These are phyloP conservation scores for Pythium dissimile DNA, from an alignment of 352 stramenopile species.

Conservation along the genomic window DNA sequence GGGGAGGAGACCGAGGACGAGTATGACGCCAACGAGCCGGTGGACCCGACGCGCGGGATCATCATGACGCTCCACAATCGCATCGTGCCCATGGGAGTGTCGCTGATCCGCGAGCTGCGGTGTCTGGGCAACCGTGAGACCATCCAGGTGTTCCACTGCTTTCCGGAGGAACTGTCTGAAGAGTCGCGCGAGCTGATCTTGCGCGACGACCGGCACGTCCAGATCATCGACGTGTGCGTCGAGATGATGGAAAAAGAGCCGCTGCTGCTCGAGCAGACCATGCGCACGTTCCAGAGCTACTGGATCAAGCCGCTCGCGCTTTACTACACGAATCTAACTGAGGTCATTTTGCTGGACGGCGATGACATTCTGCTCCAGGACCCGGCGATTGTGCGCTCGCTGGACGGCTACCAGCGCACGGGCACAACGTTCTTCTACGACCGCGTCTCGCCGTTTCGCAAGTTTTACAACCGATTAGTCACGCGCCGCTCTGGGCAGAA, in stretches of 20 bases:
- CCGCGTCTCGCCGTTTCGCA: conserved; percentile 46
- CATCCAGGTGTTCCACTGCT: conserved; percentile 43
- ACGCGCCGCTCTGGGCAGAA: conserved; percentile 21
- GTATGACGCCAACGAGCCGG: background rate
- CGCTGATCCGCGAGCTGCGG: conserved; percentile 54
- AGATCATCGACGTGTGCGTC: conserved; percentile 60
- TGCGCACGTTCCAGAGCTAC: conserved; percentile 53
- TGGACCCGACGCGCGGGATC: conserved; percentile 27
- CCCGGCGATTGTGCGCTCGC: conserved; percentile 32
- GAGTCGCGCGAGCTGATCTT: conserved; percentile 35
- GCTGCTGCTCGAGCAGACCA: conserved; percentile 15
- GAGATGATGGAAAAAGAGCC: conserved; percentile 27
- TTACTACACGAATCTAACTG: conserved; percentile 44
- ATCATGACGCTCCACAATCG: conserved; percentile 53
- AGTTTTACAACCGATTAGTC: conserved; percentile 31
- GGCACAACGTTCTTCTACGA: conserved; percentile 78
- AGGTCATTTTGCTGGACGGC: conserved; percentile 59
- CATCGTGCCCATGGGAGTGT: conserved; percentile 53
- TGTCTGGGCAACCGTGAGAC: conserved; percentile 36
- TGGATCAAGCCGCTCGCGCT: conserved; percentile 69
- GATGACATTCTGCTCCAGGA: conserved; percentile 52
- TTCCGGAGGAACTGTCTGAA: conserved; percentile 41
- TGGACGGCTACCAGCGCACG: conserved; percentile 41
- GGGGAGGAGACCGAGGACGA: background rate
- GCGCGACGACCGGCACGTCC: conserved; percentile 35